Conservation (phyloP, 2,329 filamentous ascomycete species). For the Aspergillus sp. region DNA sequence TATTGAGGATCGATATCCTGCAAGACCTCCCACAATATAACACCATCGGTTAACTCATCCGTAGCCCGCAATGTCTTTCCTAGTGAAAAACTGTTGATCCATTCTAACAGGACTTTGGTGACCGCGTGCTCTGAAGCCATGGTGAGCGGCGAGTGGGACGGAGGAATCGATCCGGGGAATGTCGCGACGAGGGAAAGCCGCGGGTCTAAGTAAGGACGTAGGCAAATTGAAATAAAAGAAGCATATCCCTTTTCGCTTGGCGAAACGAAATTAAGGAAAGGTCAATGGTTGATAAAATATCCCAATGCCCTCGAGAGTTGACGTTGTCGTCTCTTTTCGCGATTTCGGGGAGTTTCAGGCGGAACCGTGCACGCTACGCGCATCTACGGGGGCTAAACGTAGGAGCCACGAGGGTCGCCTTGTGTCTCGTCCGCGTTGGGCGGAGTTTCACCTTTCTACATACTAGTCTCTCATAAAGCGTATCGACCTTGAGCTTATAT, state of each 20-base stretch:
- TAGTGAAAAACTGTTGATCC: constrained; percentile 43
- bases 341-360: constrained; percentile 4
- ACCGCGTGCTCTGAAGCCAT: constrained; percentile 44
- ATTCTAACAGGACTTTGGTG: constrained; percentile 43
- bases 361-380: constrained; percentile 1
- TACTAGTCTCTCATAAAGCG: too few species aligned
- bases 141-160: constrained; percentile 15
- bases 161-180: constrained; percentile 10
- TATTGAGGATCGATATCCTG: constrained; percentile 46
- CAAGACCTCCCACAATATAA: constrained; percentile 43
- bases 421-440: too few species aligned
- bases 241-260: constrained; percentile 1
- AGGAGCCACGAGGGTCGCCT: too few species aligned
- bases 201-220: too few species aligned
- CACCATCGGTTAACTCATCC: constrained; percentile 41
- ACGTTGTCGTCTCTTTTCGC: constrained; percentile 2
- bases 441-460: too few species aligned
- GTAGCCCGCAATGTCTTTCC: constrained; percentile 37
- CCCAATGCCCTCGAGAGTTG: not conserved
- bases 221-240: not conserved
- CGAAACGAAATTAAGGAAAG: not conserved
- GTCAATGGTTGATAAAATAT: not conserved
- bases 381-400: too few species aligned
- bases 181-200: constrained; percentile 5
- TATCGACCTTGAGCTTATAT: too few species aligned